These are phyloP conservation scores for Pseudozyma thailandica DNA, from an alignment of 1,284 basidiomycete species.

Conservation along the genomic window DNA sequence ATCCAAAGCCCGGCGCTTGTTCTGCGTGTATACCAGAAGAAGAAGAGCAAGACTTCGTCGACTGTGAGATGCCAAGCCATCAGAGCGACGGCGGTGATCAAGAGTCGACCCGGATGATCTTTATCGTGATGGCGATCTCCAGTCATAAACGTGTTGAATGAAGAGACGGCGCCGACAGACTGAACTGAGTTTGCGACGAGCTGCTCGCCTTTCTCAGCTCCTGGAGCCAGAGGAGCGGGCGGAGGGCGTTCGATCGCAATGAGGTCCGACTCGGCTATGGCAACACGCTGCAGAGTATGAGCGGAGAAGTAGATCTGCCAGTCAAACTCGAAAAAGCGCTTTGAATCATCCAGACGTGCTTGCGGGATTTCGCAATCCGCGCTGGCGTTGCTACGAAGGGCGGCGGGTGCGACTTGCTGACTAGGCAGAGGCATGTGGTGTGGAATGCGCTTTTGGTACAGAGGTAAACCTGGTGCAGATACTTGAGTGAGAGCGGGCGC, in stretches of 20 bases:
- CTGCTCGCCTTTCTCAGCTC: conserved; percentile 7
- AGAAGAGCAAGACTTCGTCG: conserved; percentile 9
- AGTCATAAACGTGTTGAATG: neutral
- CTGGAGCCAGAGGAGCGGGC: conserved; percentile 4
- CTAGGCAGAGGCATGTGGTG: neutral
- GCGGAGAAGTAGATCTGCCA: conserved; percentile 17
- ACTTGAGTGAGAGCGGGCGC: conserved; percentile 7
- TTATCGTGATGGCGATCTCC: conserved; percentile 12
- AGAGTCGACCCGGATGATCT: conserved; percentile 1
- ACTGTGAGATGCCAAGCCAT: neutral
- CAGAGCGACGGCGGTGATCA: neutral
- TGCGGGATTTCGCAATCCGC: conserved; percentile 11
- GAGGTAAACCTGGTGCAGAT: neutral
- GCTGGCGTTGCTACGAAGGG: conserved; percentile 10
- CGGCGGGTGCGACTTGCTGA: neutral
- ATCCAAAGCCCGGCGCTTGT: conserved; percentile 15
- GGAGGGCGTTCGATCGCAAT: neutral
- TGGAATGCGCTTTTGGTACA: conserved; percentile 14
- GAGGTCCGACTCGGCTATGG: neutral
- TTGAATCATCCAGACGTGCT: conserved; percentile 4
- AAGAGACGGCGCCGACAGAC: neutral
- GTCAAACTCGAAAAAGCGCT: conserved; percentile 13
- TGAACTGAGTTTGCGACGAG: conserved; percentile 8
- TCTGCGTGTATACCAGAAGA: conserved; percentile 17
- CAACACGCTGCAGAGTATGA: conserved; percentile 9